Percentiles rank a stretch among this genome's conserved stretches.
Evolutionary conservation across 1,284 basidiomycete genomes (phyloP).

Genomic region (Cryptococcus depauperatus): DNA sequence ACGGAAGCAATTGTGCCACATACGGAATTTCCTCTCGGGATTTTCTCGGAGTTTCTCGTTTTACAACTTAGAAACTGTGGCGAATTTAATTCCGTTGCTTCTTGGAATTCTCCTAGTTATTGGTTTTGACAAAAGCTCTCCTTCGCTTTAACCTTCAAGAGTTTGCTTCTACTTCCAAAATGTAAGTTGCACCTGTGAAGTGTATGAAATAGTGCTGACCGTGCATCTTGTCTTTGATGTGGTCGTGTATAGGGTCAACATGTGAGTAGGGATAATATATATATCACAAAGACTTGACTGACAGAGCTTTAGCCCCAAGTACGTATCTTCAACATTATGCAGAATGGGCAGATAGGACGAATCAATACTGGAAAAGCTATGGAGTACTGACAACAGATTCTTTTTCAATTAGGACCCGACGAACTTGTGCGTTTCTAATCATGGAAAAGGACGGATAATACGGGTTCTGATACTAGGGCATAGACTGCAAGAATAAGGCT

Average conservation of each 20-base stretch:
- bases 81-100: background rate
- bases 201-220: slow-evolving; percentile 11
- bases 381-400: slow-evolving; percentile 3
- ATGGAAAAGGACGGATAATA: background rate
- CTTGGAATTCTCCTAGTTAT: too few species aligned
- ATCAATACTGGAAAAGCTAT: background rate
- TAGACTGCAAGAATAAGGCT: slow-evolving; percentile 95
- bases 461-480: background rate
- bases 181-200: slow-evolving; percentile 20
- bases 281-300: background rate
- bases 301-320: slow-evolving; percentile 28
- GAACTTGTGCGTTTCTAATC: slow-evolving; percentile 37
- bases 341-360: background rate
- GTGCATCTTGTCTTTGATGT: slow-evolving; percentile 7
- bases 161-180: slow-evolving; percentile 20
- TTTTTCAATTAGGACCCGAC: slow-evolving; percentile 37
- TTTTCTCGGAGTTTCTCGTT: too few species aligned
- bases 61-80: background rate
- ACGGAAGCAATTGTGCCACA: too few species aligned
- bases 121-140: too few species aligned
- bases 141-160: too few species aligned
- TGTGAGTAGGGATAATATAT: slow-evolving; percentile 26
- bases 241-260: slow-evolving; percentile 38
- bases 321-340: too few species aligned
- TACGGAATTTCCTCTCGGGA: too few species aligned